Base-by-base conservation (phyloP, 306 rosid species). In the Acmispon strigosus region DNA sequence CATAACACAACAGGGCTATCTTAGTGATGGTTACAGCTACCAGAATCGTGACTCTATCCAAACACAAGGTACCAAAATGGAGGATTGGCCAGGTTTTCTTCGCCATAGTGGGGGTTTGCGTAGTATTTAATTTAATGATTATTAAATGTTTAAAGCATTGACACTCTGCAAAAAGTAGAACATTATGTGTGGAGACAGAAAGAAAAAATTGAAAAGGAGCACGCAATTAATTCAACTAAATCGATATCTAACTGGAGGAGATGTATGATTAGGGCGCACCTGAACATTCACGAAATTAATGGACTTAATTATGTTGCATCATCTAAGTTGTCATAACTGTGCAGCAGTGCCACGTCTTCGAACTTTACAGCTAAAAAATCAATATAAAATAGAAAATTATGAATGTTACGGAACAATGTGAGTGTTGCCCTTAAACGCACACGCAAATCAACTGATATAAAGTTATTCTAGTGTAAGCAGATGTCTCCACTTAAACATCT, bases 21-120 rank as follows among this genome's bases (percentile, higher is more conserved):
- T 68, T 45, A 45, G 67, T 76, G 82, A 80, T 76, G 64, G 80
- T 39, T 76, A 80, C 82, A 79, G 75, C 75, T 76, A 68, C 81
- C 77, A 76, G 68, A 74, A 66, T 55, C 68, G 54, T 20, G 82
- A 79, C 77, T 56, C 77, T 76, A 79, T 79, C 67, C 70, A 51
- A 70, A 66, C 79, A 62, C 66, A 22, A 27, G 37, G 67, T 32
- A 77, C 81, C 69, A 78, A 69, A 70, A 54, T 62, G 75, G 64
- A 75, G 24, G 66, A 66, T 50, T 78, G 75, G 45, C 71, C 62
- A 14, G 50, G 51, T 83, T 77, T 80, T 65, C 76, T 73, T 73
- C 66, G 27, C 1, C 18, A 15, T 16, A 64, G 72, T 70, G 78
- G 72, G 72, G 75, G 65, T 32, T 66, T 62, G 32, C 41, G 48